Base-by-base conservation (phyloP, 2,329 filamentous ascomycete species). In the Mycogone perniciosa region DNA sequence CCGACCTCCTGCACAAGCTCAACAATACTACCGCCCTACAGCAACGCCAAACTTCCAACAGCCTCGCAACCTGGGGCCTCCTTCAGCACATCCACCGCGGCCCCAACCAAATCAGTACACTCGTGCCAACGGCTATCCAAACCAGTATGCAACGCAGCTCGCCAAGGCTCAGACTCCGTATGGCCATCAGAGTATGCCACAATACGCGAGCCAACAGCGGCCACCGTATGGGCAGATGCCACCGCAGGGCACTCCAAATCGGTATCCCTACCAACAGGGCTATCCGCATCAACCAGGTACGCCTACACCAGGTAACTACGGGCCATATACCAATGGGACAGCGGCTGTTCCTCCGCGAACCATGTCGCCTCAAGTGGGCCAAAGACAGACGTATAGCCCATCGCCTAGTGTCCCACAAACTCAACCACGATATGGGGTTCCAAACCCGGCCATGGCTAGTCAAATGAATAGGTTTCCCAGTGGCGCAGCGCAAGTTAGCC, bases 121-220 rank as follows among this genome's bases (percentile, higher is more conserved):
- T 31, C 71, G 74, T 33, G 67, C 74, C 5, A 77, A 76, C 45
- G 71, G 74, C 4, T 78, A 73, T 56, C 64, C 68, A 7, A 68
- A 65, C 47, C 71, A 68, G 44, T 80, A 75, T 55, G 70, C 73
- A 4, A 73, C 75, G 6, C 76, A 76, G 57, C 66, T 79, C 46
- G 72, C 71, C 44, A 81, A 82, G 60, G 67, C 73, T 8, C 74
- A 77, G 51, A 72, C 73, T 6, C 72, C 74, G 0, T 81, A 77
- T 51, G 72, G 74, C 8, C 77, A 80, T 51, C 71, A 76, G 54
- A 73, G 68, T 54, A 72, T 77, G 64, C 68, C 69, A 7, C 70
- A 76, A 42, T 79, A 73, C 53, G 69, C 70, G 31, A 71, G 66
- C 39, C 77, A 76, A 55, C 71, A 67, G 54, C 71, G 76, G 48